These are phyloP conservation scores for Apiospora malaysiana DNA, from an alignment of 2,329 filamentous ascomycete species.

Conservation along the genomic window DNA sequence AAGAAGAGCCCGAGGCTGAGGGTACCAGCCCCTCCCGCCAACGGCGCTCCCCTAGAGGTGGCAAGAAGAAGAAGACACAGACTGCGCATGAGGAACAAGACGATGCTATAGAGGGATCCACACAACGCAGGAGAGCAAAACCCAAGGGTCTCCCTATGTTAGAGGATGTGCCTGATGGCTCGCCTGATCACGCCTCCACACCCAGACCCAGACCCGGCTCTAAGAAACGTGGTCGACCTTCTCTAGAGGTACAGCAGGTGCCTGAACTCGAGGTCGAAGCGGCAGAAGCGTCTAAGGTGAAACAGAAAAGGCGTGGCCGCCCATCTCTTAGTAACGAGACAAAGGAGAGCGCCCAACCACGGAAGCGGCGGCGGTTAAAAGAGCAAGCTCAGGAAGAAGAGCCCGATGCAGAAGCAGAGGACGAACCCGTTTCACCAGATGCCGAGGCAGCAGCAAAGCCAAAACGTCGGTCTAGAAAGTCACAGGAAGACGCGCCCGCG, in stretches of 20 bases:
- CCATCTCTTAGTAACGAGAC: constrained; percentile 34
- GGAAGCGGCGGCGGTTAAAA: background rate
- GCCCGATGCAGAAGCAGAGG: constrained; percentile 15
- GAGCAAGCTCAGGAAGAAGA: constrained; percentile 22
- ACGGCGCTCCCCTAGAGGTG: background rate
- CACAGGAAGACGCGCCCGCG: constrained; percentile 27
- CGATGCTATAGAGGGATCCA: background rate
- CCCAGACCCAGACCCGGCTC: constrained; percentile 4
- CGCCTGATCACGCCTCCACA: background rate
- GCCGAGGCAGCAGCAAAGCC: constrained; percentile 23
- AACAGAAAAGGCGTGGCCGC: constrained; percentile 33
- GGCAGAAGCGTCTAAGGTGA: constrained; percentile 16
- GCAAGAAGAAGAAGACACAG: background rate
- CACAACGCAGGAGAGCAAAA: background rate
- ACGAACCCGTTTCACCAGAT: constrained; percentile 22
- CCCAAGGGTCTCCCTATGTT: background rate
- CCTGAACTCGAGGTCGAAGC: constrained; percentile 27
- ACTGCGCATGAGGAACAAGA: background rate
- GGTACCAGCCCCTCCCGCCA: background rate
- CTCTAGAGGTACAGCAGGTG: background rate
- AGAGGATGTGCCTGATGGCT: background rate
- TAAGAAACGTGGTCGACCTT: constrained; percentile 19
- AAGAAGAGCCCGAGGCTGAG: constrained; percentile 10
- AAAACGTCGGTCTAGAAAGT: background rate
- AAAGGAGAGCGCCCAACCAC: constrained; percentile 4